phyloP scores from a whole-genome alignment of 805 yeast species.

The Maudiozyma barnettii region DNA sequence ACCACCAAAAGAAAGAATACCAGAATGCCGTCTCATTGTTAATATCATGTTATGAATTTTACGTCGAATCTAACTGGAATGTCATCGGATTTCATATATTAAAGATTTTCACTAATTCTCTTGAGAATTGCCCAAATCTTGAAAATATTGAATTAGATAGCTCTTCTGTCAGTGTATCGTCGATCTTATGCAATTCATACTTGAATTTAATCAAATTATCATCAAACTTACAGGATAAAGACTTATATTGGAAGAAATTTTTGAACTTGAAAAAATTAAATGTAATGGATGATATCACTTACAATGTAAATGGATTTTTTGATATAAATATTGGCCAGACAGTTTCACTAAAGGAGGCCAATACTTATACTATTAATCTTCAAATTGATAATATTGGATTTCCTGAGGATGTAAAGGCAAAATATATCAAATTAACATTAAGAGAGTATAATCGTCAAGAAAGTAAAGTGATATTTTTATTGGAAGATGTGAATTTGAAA shows the following conservation, averaged over 20 bases:
- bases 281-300: constrained; percentile 9
- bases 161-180: constrained; percentile 18
- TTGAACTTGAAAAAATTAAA: constrained; percentile 8
- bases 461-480: constrained; percentile 10
- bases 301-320: constrained; percentile 20
- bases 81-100: constrained; percentile 56
- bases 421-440: constrained; percentile 13
- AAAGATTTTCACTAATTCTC: constrained; percentile 58
- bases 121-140: constrained; percentile 30
- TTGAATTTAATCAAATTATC: constrained; percentile 21
- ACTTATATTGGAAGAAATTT: constrained; percentile 23
- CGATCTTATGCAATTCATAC: constrained; percentile 24
- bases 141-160: constrained; percentile 17
- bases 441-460: constrained; percentile 8
- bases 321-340: constrained; percentile 5
- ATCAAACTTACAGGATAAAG: constrained; percentile 9
- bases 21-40: constrained; percentile 54
- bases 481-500: constrained; percentile 2
- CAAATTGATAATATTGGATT: constrained; percentile 11
- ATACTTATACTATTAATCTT: constrained; percentile 16
- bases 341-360: constrained; percentile 9
- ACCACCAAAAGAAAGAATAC: constrained; percentile 48
- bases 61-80: constrained; percentile 66
- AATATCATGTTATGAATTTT: constrained; percentile 59
- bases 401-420: constrained; percentile 12